These are phyloP conservation scores for Nannochloris sp. DNA, from an alignment of 139 green algal species.

Conservation along the genomic window DNA sequence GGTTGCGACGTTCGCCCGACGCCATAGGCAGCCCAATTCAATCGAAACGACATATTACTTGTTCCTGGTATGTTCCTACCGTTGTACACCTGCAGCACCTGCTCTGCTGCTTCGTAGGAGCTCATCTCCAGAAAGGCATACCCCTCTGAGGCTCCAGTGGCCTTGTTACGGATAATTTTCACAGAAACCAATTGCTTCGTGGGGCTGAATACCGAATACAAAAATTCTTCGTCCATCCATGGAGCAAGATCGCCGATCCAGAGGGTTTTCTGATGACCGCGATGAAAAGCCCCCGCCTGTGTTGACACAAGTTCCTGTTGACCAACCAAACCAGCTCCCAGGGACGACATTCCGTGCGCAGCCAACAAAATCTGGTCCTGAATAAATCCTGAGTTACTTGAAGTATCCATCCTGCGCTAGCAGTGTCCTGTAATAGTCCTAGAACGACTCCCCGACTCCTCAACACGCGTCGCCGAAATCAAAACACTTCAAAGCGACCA, in stretches of 20 bases:
- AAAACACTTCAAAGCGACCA: too few relatives aligned
- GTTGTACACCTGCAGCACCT: conserved; percentile 54
- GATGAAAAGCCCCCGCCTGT: too few relatives aligned
- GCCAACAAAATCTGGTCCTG: too few relatives aligned
- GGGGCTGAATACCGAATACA: conserved; percentile 42
- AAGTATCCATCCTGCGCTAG: too few relatives aligned
- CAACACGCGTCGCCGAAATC: too few relatives aligned
- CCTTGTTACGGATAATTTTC: conserved; percentile 76
- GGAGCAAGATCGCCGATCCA: conserved; percentile 56
- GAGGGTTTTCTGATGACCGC: conserved; percentile 24
- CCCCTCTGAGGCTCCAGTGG: conserved; percentile 53
- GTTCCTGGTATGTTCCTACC: conserved; percentile 57
- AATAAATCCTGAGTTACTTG: too few relatives aligned
- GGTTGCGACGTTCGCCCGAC: conserved; percentile 37
- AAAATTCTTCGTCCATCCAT: conserved; percentile 61
- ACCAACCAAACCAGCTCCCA: too few relatives aligned
- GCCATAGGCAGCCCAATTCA: conserved; percentile 78
- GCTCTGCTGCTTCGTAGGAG: conserved; percentile 44
- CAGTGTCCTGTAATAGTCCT: too few relatives aligned
- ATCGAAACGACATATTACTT: conserved; percentile 49
- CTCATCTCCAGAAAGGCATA: conserved; percentile 79
- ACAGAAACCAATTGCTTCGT: conserved; percentile 43
- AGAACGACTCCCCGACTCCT: too few relatives aligned
- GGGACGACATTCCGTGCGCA: too few relatives aligned
- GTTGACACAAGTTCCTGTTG: too few relatives aligned